Evolutionary conservation across 139 green algal species (phyloP).

Genomic region (Coelastrella sp.): DNA sequence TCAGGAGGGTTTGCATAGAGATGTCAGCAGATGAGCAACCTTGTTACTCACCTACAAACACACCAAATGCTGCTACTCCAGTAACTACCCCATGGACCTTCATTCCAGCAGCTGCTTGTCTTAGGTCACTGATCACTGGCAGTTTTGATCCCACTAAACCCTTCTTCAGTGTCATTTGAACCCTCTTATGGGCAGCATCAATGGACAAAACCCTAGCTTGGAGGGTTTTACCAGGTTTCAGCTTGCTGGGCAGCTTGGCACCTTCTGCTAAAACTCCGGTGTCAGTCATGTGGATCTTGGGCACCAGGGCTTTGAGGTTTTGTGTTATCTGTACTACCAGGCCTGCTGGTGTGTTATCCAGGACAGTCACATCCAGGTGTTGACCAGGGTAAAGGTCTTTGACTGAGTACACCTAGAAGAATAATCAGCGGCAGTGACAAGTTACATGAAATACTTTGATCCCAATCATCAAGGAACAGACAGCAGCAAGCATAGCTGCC

Average conservation of each 20-base stretch:
- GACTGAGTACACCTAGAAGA: conserved; percentile 25
- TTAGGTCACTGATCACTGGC: conserved; percentile 57
- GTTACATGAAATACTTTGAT: background rate
- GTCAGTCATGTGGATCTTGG: conserved; percentile 40
- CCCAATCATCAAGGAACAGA: background rate
- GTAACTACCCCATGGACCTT: conserved; percentile 88
- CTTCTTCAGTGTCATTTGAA: conserved; percentile 89
- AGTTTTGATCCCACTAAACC: conserved; percentile 84
- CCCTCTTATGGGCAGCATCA: conserved; percentile 53
- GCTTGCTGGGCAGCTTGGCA: conserved; percentile 43
- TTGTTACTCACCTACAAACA: conserved; percentile 79
- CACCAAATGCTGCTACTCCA: conserved; percentile 78
- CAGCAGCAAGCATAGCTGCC: background rate
- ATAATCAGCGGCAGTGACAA: background rate
- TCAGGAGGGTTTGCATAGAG: too few relatives aligned
- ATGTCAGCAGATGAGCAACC: background rate
- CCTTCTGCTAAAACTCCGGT: conserved; percentile 23
- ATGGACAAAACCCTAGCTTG: conserved; percentile 70
- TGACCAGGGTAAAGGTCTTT: conserved; percentile 62
- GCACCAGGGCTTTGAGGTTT: conserved; percentile 68
- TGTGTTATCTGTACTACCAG: conserved; percentile 71
- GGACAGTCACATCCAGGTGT: conserved; percentile 72
- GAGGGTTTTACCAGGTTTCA: conserved; percentile 75
- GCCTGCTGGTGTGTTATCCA: conserved; percentile 64
- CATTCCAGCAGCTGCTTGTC: conserved; percentile 71